These are phyloP conservation scores for Hyaloperonospora brassicae DNA, from an alignment of 352 stramenopile genomes.

Conservation along the genomic window DNA sequence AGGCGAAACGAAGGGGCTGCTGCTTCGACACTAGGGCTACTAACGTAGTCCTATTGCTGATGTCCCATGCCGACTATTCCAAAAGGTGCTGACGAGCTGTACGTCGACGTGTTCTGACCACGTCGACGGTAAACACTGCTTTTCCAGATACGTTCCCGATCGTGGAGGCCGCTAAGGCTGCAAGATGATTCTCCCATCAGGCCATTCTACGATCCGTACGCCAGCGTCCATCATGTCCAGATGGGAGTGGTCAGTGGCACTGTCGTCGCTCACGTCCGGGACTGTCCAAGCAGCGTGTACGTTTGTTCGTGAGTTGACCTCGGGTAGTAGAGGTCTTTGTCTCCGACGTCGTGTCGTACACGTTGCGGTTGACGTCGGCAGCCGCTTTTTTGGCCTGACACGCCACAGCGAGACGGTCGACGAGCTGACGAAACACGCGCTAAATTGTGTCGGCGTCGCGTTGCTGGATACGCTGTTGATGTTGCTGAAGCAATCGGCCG, in stretches of 20 bases:
- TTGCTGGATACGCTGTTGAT: slow-evolving; percentile 1
- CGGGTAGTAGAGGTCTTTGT: slow-evolving; percentile 42
- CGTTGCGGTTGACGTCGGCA: slow-evolving; percentile 50
- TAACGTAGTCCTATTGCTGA: too few relatives aligned
- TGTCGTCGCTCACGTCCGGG: slow-evolving; percentile 21
- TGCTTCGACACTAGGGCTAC: too few relatives aligned
- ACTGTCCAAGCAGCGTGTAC: slow-evolving; percentile 39
- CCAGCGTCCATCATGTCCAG: slow-evolving; percentile 10
- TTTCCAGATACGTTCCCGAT: too few relatives aligned
- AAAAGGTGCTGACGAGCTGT: too few relatives aligned
- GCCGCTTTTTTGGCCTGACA: slow-evolving; percentile 49
- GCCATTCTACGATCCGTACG: slow-evolving; percentile 50
- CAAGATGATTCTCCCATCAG: slow-evolving; percentile 61
- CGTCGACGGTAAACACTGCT: too few relatives aligned
- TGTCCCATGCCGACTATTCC: too few relatives aligned
- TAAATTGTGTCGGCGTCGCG: slow-evolving; percentile 22
- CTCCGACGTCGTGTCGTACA: slow-evolving; percentile 67
- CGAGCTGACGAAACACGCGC: slow-evolving; percentile 36
- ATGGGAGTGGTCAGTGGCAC: neutral
- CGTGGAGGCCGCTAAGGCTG: slow-evolving; percentile 37
- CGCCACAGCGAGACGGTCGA: slow-evolving; percentile 33
- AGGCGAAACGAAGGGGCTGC: too few relatives aligned
- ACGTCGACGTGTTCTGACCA: too few relatives aligned
- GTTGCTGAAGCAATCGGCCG: slow-evolving; percentile 1
- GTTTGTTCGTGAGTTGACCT: slow-evolving; percentile 41